Evolutionary conservation across 2,329 filamentous ascomycete species (phyloP), one percentile per base, ranked within the genome.

Genomic region (Byssoonygena ceratinophila): DNA sequence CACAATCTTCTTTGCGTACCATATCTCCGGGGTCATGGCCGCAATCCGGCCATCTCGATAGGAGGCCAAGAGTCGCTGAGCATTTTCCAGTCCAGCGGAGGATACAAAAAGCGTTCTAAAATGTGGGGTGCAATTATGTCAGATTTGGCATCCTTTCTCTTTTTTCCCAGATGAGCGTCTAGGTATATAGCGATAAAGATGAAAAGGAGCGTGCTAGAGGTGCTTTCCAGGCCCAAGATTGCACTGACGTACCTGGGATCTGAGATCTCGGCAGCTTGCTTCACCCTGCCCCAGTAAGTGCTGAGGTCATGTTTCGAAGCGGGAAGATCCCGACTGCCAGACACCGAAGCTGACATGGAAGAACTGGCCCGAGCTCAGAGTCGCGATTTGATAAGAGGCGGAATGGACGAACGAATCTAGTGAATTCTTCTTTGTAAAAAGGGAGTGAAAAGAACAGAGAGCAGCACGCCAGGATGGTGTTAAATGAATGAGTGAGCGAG

Each of bases 1-100:
- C 53, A 97, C 87, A 59, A 95, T 82, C 77, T 96, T 96, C 79
- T 98, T 98, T 41, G 92, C 92, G 57, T 80, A 76, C 92, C 92
- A 98, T 61, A 98, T 73, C 63, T 95, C 87, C 1, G 87, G 84
- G 16, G 84, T 94, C 88, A 97, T 95, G 51, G 80, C 73, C 9
- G 43, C 61, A 55, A 87, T 74, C 69, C 86, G 81, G 59, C 89
- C 90, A 63, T 83, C 82, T 76, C 96, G 97, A 74, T 96, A 98
- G 37, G 82, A 77, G 11, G 84, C 78, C 56, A 98, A 77, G 61
- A 94, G 75, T 56, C 75, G 71, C 74, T 96, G 97, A 54, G 92
- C 89, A 73, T 85, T 74, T 63, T 96, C 88, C 59, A 98, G 82
- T 40, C 88, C 86, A 20, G 81, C 71, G 31, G 76, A 75, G 46